Percentiles rank a stretch among this genome's conserved stretches.
Conservation (phyloP, 2,329 filamentous ascomycete species). For the Calonectria pauciramosa region DNA sequence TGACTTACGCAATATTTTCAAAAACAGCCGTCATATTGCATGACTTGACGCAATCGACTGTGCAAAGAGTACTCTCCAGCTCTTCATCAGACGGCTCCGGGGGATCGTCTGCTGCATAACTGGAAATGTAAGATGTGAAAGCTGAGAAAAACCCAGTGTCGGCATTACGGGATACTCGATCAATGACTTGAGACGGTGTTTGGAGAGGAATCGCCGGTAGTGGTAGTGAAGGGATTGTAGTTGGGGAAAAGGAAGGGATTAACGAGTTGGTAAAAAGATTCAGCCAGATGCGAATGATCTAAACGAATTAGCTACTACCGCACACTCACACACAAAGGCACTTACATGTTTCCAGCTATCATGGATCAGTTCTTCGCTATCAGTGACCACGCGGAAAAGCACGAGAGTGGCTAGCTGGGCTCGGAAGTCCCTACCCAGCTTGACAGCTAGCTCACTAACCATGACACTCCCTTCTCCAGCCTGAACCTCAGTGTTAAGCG, state of each 20-base stretch:
- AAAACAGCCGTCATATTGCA: conserved; percentile 89
- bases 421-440: conserved; percentile 93
- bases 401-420: conserved; percentile 95
- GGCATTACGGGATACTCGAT: conserved; percentile 81
- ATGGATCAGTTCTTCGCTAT: conserved; percentile 82
- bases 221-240: conserved; percentile 74
- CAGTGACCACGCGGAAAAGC: conserved; percentile 91
- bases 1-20: conserved; percentile 81
- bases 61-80: conserved; percentile 93
- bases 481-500: conserved; percentile 95
- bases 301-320: conserved; percentile 41
- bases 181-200: conserved; percentile 91
- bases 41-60: conserved; percentile 92
- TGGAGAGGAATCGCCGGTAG: conserved; percentile 90
- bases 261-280: conserved; percentile 97
- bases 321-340: conserved; percentile 31
- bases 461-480: conserved; percentile 93
- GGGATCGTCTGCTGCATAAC: conserved; percentile 97
- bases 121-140: conserved; percentile 97
- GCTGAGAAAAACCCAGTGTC: conserved; percentile 93
- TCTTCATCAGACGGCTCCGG: conserved; percentile 98
- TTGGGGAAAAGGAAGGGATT: conserved; percentile 82
- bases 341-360: conserved; percentile 85
- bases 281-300: conserved; percentile 92
- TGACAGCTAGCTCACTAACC: conserved; percentile 98